A percentile compares a stretch with the other conserved stretches of the same genome.
phyloP scores from a whole-genome alignment of 2,329 filamentous ascomycete genomes.

The Penicillium paneum region DNA sequence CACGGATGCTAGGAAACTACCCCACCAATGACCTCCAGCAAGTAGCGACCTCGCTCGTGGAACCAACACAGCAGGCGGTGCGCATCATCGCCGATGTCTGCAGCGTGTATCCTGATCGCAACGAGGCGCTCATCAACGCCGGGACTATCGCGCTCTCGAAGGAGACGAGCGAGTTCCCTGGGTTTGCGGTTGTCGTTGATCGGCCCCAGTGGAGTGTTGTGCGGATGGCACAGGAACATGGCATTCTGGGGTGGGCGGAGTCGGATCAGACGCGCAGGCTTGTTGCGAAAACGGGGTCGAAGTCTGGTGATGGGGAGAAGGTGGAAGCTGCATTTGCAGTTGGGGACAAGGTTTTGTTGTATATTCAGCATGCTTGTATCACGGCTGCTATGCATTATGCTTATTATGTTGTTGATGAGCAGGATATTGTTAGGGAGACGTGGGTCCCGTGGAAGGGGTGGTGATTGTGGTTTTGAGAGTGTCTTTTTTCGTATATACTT shows the following conservation, averaged over 20 bases:
- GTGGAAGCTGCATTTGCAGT: conserved; percentile 36
- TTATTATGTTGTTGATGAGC: conserved; percentile 67
- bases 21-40: conserved; percentile 74
- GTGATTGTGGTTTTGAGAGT: conserved; percentile 5
- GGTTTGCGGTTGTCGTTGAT: conserved; percentile 65
- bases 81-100: conserved; percentile 66
- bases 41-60: conserved; percentile 62
- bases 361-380: conserved; percentile 79
- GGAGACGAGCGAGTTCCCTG: conserved; percentile 67
- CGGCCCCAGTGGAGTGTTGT: conserved; percentile 62
- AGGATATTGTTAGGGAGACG: conserved; percentile 22
- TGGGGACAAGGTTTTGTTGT: conserved; percentile 48
- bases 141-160: conserved; percentile 68
- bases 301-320: conserved; percentile 61
- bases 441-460: conserved; percentile 31
- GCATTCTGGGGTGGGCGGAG: conserved; percentile 59
- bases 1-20: conserved; percentile 44
- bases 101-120: conserved; percentile 58
- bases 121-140: conserved; percentile 67
- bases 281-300: conserved; percentile 41
- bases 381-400: conserved; percentile 66
- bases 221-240: conserved; percentile 75
- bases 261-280: conserved; percentile 32
- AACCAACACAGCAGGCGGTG: conserved; percentile 28
- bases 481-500: background rate